Evolutionary conservation across 768 basidiomycete genomes (phyloP).

Genomic region (Phallus indusiatus): DNA sequence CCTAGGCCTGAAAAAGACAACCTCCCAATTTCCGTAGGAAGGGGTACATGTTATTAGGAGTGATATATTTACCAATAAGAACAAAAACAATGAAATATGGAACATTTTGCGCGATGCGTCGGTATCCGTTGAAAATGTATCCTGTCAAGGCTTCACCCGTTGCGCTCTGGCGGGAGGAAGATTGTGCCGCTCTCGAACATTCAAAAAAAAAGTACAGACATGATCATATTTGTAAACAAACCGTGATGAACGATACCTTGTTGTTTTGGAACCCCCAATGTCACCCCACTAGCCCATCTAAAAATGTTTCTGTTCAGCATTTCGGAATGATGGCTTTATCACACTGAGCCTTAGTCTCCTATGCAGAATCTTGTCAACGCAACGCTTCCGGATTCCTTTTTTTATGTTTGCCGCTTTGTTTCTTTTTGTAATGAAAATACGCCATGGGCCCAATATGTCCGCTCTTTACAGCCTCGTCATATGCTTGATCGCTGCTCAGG

Average conservation of each 20-base stretch:
- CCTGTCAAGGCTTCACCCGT: slow-evolving; percentile 58
- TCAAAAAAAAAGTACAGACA: background rate
- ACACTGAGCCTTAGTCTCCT: too few species aligned
- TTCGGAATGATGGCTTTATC: background rate
- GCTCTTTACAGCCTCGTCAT: too few species aligned
- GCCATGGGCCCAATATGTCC: too few species aligned
- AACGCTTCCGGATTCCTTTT: too few species aligned
- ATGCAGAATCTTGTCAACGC: too few species aligned
- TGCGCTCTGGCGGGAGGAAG: slow-evolving; percentile 73
- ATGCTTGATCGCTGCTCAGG: too few species aligned
- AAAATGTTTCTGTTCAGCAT: background rate
- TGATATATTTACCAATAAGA: slow-evolving; percentile 52
- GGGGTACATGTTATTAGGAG: background rate
- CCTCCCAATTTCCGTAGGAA: background rate
- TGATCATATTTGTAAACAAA: slow-evolving; percentile 32
- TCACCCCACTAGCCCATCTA: slow-evolving; percentile 93
- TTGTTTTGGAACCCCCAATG: slow-evolving; percentile 51
- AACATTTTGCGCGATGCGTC: slow-evolving; percentile 60
- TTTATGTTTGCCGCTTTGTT: too few species aligned
- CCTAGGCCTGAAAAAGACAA: slow-evolving; percentile 49
- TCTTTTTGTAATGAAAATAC: too few species aligned
- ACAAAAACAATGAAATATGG: slow-evolving; percentile 77
- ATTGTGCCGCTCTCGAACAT: slow-evolving; percentile 44
- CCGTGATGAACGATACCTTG: slow-evolving; percentile 76
- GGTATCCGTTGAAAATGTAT: slow-evolving; percentile 85